Percentiles rank a stretch among this genome's conserved stretches.
phyloP scores from a whole-genome alignment of 306 rosid genomes.

The Myrica gale region DNA sequence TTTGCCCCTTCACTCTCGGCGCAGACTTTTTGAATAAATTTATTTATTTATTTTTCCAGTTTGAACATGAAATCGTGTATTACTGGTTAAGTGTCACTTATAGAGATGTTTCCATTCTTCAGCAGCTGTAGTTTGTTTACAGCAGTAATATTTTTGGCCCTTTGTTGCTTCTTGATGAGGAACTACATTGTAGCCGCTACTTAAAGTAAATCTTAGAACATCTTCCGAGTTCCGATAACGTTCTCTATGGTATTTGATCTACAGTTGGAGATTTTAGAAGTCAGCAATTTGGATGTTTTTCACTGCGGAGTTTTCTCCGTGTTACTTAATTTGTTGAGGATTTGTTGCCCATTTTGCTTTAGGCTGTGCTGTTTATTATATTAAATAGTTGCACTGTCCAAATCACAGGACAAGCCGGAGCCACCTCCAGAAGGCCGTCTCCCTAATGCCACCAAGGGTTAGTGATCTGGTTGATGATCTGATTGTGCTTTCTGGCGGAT shows the following conservation, averaged over 20 bases:
- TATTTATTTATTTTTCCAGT: too few species aligned
- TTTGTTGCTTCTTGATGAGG: neutral
- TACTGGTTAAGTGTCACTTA: neutral
- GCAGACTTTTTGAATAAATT: neutral
- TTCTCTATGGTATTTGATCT: neutral
- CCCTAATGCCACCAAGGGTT: constrained; percentile 82
- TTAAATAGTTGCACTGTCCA: neutral
- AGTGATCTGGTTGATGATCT: constrained; percentile 4
- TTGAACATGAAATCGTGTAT: too few species aligned
- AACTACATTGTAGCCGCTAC: neutral
- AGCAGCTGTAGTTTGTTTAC: neutral
- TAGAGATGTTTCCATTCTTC: neutral
- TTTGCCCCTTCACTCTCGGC: neutral
- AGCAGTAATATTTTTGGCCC: neutral
- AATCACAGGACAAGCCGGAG: constrained; percentile 62
- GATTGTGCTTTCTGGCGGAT: neutral
- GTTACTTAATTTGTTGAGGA: neutral
- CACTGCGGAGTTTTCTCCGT: too few species aligned
- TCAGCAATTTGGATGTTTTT: neutral
- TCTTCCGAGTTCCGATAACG: too few species aligned
- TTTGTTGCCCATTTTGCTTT: too few species aligned
- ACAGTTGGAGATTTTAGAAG: neutral
- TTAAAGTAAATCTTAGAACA: too few species aligned
- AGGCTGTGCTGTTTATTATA: too few species aligned
- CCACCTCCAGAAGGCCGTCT: constrained; percentile 95